These are phyloP conservation scores for Chalciporus piperatus DNA, from an alignment of 768 basidiomycete species.

Conservation along the genomic window DNA sequence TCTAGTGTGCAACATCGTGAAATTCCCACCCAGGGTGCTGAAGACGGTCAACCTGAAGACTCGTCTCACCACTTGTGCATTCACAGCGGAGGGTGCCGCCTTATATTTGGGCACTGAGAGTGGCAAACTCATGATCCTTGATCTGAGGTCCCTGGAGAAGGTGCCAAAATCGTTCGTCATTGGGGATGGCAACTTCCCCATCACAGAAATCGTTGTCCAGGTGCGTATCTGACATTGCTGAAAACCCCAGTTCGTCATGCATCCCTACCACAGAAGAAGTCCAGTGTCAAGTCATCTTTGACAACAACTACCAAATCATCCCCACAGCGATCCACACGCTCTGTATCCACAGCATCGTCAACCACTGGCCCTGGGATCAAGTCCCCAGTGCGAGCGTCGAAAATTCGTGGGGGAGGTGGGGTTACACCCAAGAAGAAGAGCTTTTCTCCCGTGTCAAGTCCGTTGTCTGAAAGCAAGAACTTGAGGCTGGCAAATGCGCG, in stretches of 20 bases:
- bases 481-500: constrained; percentile 4
- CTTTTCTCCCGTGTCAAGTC: constrained; percentile 17
- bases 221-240: constrained; percentile 31
- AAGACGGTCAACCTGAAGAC: constrained; percentile 54
- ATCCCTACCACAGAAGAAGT: constrained; percentile 11
- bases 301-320: constrained; percentile 7
- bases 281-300: constrained; percentile 14
- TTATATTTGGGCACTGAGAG: constrained; percentile 64
- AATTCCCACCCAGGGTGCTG: constrained; percentile 44
- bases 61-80: constrained; percentile 56
- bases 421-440: constrained; percentile 25
- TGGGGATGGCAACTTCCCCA: constrained; percentile 43
- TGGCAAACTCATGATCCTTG: constrained; percentile 61
- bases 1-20: neutral
- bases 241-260: neutral
- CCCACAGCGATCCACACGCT: constrained; percentile 11
- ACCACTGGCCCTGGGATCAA: constrained; percentile 5
- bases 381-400: constrained; percentile 24
- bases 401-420: constrained; percentile 18
- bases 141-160: constrained; percentile 64
- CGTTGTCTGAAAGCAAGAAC: constrained; percentile 26
- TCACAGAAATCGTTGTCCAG: constrained; percentile 58
- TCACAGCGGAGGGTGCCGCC: constrained; percentile 67
- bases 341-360: constrained; percentile 1
- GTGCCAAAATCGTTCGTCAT: constrained; percentile 54